Evolutionary conservation across 2,329 filamentous ascomycete species (phyloP).

Genomic region (Neofusicoccum parvum): DNA sequence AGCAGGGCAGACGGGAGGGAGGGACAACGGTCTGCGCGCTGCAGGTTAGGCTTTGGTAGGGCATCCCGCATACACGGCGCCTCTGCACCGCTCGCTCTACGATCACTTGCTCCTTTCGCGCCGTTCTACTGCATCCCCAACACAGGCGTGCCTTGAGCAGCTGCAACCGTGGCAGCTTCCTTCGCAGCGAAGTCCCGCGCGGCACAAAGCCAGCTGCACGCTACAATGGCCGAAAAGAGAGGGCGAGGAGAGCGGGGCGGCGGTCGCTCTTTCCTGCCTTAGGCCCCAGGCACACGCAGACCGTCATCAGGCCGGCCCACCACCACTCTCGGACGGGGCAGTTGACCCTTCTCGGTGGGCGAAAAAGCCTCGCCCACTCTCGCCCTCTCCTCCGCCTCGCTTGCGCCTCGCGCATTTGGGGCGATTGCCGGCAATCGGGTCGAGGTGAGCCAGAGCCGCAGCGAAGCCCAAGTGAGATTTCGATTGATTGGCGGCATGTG

Average conservation of each 20-base stretch:
- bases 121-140: neutral
- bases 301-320: no score
- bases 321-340: no score
- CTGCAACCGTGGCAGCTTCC: neutral
- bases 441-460: no score
- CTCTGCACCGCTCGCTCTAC: neutral
- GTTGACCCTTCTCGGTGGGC: no score
- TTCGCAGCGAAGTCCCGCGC: neutral
- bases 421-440: no score
- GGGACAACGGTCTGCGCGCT: neutral
- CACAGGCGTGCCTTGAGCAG: neutral
- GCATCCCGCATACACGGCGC: slow-evolving; percentile 1
- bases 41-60: neutral
- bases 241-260: neutral
- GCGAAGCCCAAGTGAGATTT: no score
- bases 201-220: neutral
- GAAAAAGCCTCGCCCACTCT: no score
- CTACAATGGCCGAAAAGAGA: neutral
- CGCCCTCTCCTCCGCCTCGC: no score
- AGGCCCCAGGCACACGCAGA: neutral
- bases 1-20: neutral
- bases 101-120: neutral
- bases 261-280: neutral
- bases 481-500: no score
- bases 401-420: no score